Base-by-base conservation (phyloP, 1,284 basidiomycete species). In the Ceratobasidium sp. region DNA sequence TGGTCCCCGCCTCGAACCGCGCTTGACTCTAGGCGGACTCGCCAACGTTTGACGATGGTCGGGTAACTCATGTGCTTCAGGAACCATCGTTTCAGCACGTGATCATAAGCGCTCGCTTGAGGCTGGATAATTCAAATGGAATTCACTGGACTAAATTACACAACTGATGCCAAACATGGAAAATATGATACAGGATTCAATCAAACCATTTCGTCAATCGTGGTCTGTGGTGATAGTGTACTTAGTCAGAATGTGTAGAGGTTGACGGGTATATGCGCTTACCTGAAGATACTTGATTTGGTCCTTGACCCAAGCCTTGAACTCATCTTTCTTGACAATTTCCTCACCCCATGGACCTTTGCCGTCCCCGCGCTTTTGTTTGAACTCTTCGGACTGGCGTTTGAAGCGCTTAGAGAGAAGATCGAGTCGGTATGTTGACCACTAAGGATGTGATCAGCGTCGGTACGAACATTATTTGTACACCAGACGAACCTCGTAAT, bases 391-490 rank as follows among this genome's bases (percentile, higher is more conserved):
- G 1, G 74, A 76, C 31, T 76, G 68, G 28, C 45, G 42, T 6
- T 64, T 53, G 71, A 79, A 78, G 1, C 78, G 78, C 31, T 77
- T 77, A 0, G 79, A 53, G n/a, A 80, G 77, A n/a, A 80, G 77
- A 54, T 78, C 75, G 15, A 79, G 33, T 17, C 79, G 79, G 69
- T 80, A 80, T 15, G 76, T 31, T 6, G 77, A 76, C 79, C 78
- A 79, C 68, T 75, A n/a, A 76, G 75, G 20, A 63, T 17, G n/a
- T 15, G 75, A 67, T 77, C 76, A 79, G 58, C 56, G 17, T 78
- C 69, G 71, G 61, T 23, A 20, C 3, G 28, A n/a, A 1, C 15
- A n/a, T 49, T 8, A 23, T 15, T 35, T 15, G 15, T 31, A 13
- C 15, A 28, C 20, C 3, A 35, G 2, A 74, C 71, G 15, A 10